Conservation (phyloP, 495 filamentous ascomycete genomes). For the Aspergillus saccharolyticus region DNA sequence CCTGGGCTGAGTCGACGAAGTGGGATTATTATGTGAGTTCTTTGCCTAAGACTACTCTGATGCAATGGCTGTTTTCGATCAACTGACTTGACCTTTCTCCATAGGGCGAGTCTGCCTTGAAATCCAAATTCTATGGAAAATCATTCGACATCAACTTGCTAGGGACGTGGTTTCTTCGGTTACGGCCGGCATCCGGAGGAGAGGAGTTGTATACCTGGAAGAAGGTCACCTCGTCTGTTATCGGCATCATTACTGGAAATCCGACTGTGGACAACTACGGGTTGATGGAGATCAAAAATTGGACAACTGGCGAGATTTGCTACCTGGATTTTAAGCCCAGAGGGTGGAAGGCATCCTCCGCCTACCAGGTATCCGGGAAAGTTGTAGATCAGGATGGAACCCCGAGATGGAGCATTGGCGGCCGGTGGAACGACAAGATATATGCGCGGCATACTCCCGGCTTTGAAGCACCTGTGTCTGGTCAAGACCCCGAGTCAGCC, state of each 20-base stretch:
- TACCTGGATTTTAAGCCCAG: slow-evolving; percentile 91
- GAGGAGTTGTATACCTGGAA: slow-evolving; percentile 98
- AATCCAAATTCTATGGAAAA: slow-evolving; percentile 96
- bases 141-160: slow-evolving; percentile 96
- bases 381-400: slow-evolving; percentile 69
- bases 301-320: slow-evolving; percentile 86
- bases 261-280: slow-evolving; percentile 99
- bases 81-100: neutral
- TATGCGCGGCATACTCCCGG: slow-evolving; percentile 91
- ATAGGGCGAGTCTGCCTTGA: slow-evolving; percentile 87
- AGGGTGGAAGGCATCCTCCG: slow-evolving; percentile 89
- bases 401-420: slow-evolving; percentile 82
- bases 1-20: slow-evolving; percentile 84
- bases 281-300: slow-evolving; percentile 94
- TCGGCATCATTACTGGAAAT: slow-evolving; percentile 95
- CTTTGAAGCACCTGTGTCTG: slow-evolving; percentile 69
- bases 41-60: neutral
- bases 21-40: slow-evolving; percentile 85
- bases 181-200: slow-evolving; percentile 71
- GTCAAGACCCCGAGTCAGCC: slow-evolving; percentile 42
- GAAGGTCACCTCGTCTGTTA: slow-evolving; percentile 95
- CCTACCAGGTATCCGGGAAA: slow-evolving; percentile 81
- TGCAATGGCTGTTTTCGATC: neutral
- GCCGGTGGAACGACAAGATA: slow-evolving; percentile 95
- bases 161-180: slow-evolving; percentile 91